Conservation (phyloP, 164 flowering plant genomes). For the Vitis labrusca region DNA sequence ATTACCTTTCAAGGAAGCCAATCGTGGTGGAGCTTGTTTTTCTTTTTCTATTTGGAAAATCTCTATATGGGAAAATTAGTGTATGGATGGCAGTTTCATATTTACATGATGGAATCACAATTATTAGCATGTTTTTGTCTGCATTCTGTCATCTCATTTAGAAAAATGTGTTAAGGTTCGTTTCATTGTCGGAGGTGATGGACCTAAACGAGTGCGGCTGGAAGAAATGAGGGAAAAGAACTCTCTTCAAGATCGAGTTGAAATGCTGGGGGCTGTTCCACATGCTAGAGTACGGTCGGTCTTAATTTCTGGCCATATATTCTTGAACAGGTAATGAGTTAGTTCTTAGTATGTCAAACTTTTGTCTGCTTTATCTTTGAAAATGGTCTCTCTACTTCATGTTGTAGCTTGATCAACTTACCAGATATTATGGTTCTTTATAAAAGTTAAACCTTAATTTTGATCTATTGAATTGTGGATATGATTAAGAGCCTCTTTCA, state of each 20-base stretch:
- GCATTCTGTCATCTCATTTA: conserved; percentile 10
- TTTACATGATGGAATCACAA: not conserved
- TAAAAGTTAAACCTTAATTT: no score
- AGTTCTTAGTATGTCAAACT: not conserved
- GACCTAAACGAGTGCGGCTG: conserved; percentile 88
- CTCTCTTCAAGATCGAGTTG: conserved; percentile 93
- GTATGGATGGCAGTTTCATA: not conserved
- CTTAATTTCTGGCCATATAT: conserved; percentile 84
- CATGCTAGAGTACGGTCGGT: conserved; percentile 93
- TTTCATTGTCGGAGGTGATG: conserved; percentile 96
- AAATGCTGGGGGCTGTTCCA: conserved; percentile 97
- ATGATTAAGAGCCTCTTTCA: no score
- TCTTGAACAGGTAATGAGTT: conserved; percentile 71
- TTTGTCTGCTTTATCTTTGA: no score
- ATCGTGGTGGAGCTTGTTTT: not conserved
- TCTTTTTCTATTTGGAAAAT: not conserved
- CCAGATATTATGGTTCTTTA: no score
- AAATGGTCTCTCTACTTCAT: not conserved
- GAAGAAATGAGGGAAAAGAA: conserved; percentile 98
- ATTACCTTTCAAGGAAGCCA: no score
- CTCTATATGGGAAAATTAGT: not conserved
- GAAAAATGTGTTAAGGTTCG: conserved; percentile 57
- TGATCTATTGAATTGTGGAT: no score
- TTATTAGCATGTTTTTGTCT: not conserved
- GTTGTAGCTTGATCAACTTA: no score